Conservation (phyloP, 2,329 filamentous ascomycete species). For the Orbilia ellipsospora region DNA sequence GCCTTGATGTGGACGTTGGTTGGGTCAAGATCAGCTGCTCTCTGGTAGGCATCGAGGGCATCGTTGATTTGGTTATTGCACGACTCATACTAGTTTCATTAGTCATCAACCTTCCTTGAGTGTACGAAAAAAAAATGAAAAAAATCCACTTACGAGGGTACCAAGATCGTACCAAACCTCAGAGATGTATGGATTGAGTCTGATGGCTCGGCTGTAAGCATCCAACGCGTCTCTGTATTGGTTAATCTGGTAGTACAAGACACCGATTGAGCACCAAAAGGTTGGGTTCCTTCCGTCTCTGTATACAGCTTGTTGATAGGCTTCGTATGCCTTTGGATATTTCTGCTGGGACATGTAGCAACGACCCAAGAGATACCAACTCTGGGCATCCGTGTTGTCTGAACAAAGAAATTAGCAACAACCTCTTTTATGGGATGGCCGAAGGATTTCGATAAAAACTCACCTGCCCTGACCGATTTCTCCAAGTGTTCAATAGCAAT, state of each 20-base stretch:
- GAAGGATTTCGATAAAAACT: conserved; percentile 62
- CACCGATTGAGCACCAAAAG: conserved; percentile 99
- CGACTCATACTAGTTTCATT: conserved; percentile 80
- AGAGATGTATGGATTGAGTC: conserved; percentile 96
- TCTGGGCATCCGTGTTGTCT: conserved; percentile 96
- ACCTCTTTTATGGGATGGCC: no score
- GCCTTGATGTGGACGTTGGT: conserved; percentile 96
- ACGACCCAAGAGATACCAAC: conserved; percentile 96
- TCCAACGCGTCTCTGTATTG: conserved; percentile 98
- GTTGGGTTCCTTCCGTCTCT: conserved; percentile 97
- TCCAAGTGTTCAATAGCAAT: conserved; percentile 96
- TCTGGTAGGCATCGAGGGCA: conserved; percentile 92
- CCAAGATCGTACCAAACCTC: conserved; percentile 99
- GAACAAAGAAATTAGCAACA: conserved; percentile 52
- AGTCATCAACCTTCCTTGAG: conserved; percentile 38
- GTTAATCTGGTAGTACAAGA: conserved; percentile 99
- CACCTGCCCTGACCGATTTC: conserved; percentile 93
- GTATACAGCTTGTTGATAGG: conserved; percentile 98
- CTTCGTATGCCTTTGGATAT: conserved; percentile 97
- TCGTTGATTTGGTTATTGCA: conserved; percentile 99
- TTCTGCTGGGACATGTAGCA: conserved; percentile 99
- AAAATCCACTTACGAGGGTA: conserved; percentile 77
- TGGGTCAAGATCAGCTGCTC: conserved; percentile 93
- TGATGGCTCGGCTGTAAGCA: conserved; percentile 95
- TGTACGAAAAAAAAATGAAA: conserved; percentile 45